These are phyloP conservation scores for Xerocomus potaroensis DNA, from an alignment of 768 basidiomycete species.

Conservation along the genomic window DNA sequence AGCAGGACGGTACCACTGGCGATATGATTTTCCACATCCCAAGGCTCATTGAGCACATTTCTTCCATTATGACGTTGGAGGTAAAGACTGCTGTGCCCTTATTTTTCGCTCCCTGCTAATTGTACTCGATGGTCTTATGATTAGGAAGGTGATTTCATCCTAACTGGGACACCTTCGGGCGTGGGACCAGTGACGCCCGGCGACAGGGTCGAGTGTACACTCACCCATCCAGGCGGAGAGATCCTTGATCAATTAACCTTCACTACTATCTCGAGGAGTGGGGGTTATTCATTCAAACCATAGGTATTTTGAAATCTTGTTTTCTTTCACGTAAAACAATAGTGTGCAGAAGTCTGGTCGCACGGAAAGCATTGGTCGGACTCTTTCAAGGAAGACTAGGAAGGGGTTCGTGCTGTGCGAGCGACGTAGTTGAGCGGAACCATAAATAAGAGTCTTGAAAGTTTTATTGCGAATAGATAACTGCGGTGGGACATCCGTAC, in stretches of 20 bases:
- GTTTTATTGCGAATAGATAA: too few species aligned
- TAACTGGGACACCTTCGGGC: constrained; percentile 91
- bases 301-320: too few species aligned
- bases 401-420: too few species aligned
- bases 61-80: constrained; percentile 97
- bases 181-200: constrained; percentile 76
- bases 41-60: constrained; percentile 81
- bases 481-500: too few species aligned
- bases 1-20: constrained; percentile 79
- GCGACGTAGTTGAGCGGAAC: too few species aligned
- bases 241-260: constrained; percentile 63
- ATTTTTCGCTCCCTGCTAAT: neutral
- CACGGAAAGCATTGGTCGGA: too few species aligned
- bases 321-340: too few species aligned
- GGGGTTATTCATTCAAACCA: constrained; percentile 58
- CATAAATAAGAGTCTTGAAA: too few species aligned
- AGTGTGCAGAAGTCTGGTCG: too few species aligned
- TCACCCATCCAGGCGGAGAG: constrained; percentile 53
- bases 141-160: constrained; percentile 86
- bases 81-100: constrained; percentile 35
- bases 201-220: constrained; percentile 71
- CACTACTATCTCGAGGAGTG: constrained; percentile 57
- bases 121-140: neutral
- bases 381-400: too few species aligned
- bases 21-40: constrained; percentile 96